Evolutionary conservation across 106 monocot genomes (phyloP).

Genomic region (Dactylorhiza incarnata): DNA sequence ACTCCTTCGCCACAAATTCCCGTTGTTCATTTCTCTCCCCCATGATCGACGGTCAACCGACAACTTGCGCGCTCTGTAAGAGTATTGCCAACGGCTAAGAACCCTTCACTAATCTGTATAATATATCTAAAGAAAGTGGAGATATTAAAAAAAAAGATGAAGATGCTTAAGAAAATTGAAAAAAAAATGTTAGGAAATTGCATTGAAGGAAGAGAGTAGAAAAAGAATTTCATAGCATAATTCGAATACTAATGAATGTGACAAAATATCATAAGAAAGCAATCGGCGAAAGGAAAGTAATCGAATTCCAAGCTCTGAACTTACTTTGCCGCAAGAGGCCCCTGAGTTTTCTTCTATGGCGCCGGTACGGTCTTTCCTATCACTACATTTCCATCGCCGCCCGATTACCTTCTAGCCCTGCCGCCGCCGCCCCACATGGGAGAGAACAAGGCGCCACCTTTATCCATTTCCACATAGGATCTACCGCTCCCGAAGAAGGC

Average conservation of each 20-base stretch:
- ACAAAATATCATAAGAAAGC: neutral
- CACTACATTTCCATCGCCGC: neutral
- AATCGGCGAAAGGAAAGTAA: neutral
- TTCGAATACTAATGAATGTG: neutral
- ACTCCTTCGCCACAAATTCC: too few species aligned
- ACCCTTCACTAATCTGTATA: neutral
- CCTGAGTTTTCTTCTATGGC: neutral
- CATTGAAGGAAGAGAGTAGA: neutral
- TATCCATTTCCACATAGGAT: slow-evolving; percentile 14
- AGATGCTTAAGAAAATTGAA: too few species aligned
- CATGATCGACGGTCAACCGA: slow-evolving; percentile 34
- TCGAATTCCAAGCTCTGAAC: neutral
- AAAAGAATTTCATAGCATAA: slow-evolving; percentile 8
- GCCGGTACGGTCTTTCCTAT: slow-evolving; percentile 13
- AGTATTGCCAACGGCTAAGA: neutral
- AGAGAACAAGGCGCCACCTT: slow-evolving; percentile 25
- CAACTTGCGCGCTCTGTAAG: slow-evolving; percentile 33
- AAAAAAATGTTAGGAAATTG: neutral
- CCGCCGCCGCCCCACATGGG: slow-evolving; percentile 4
- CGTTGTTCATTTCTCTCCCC: too few species aligned
- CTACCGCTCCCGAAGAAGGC: neutral
- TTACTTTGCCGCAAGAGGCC: slow-evolving; percentile 54
- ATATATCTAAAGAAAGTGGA: too few species aligned
- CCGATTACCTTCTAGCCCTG: neutral
- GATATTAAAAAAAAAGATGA: too few species aligned